Conservation (phyloP, 2,329 filamentous ascomycete species). For the Annulohypoxylon truncatum region DNA sequence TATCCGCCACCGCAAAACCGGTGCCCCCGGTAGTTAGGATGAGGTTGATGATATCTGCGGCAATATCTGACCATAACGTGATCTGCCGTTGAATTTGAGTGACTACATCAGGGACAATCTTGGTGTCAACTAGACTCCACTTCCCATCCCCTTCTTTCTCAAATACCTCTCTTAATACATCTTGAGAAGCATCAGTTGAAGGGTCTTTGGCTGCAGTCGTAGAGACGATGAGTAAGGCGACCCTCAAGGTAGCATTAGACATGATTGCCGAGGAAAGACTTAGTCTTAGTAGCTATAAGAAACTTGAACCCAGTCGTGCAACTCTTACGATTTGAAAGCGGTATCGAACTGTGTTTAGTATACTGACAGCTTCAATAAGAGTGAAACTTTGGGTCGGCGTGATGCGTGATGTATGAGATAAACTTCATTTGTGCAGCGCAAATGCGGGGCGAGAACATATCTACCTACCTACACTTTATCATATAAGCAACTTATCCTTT, state of each 20-base stretch:
- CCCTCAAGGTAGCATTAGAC: slow-evolving; percentile 66
- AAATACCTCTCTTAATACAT: slow-evolving; percentile 76
- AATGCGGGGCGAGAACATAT: slow-evolving; percentile 30
- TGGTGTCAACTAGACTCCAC: slow-evolving; percentile 76
- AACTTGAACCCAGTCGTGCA: neutral
- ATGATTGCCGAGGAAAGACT: slow-evolving; percentile 45
- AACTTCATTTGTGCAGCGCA: slow-evolving; percentile 21
- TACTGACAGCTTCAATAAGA: neutral
- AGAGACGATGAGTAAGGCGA: slow-evolving; percentile 86
- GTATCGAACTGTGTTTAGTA: neutral
- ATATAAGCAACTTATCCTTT: neutral
- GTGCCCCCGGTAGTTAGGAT: slow-evolving; percentile 93
- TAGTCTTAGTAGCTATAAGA: neutral
- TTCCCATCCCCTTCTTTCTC: slow-evolving; percentile 71
- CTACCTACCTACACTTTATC: neutral
- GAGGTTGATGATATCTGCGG: slow-evolving; percentile 72
- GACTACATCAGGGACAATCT: slow-evolving; percentile 83
- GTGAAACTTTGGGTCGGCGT: neutral
- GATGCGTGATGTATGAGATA: slow-evolving; percentile 17
- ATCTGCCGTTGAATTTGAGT: slow-evolving; percentile 80
- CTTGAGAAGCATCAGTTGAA: slow-evolving; percentile 79
- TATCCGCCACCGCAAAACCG: slow-evolving; percentile 86
- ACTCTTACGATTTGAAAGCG: neutral
- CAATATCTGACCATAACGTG: slow-evolving; percentile 76
- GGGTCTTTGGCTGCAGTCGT: slow-evolving; percentile 87